phyloP scores from a whole-genome alignment of 495 filamentous ascomycete species.

The Penicillium atrosanguineum region DNA sequence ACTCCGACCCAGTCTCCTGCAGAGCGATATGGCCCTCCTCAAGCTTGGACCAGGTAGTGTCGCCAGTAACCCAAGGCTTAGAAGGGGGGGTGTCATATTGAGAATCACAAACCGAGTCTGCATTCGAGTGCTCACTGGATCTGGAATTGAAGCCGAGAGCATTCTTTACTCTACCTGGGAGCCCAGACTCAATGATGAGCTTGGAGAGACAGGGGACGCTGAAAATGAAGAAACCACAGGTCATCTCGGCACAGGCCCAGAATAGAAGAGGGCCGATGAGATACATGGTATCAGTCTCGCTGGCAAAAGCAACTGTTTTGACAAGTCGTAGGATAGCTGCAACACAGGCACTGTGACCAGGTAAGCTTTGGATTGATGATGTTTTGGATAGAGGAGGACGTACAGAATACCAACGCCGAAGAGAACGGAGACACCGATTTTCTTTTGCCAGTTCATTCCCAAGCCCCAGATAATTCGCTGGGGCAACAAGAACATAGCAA shows the following conservation, averaged over 20 bases:
- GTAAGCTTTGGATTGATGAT: background rate
- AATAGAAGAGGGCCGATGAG: conserved; percentile 20
- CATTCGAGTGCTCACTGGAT: conserved; percentile 2
- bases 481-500: conserved; percentile 38
- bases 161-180: conserved; percentile 8
- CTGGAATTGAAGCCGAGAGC: conserved; percentile 1
- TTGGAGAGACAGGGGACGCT: conserved; percentile 23
- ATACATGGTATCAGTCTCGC: conserved; percentile 17
- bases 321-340: conserved; percentile 18
- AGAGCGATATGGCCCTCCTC: conserved; percentile 4
- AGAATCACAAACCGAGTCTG: background rate
- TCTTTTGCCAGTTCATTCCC: conserved; percentile 35
- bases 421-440: conserved; percentile 41
- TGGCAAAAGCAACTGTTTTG: conserved; percentile 14
- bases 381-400: conserved; percentile 8
- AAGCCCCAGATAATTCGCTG: conserved; percentile 37
- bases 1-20: background rate
- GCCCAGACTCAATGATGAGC: conserved; percentile 18
- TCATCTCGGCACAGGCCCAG: conserved; percentile 27
- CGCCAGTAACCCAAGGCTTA: conserved; percentile 1
- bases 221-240: conserved; percentile 26
- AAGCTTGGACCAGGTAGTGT: conserved; percentile 3
- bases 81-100: background rate
- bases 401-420: conserved; percentile 41
- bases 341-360: conserved; percentile 10